phyloP scores from a whole-genome alignment of 495 filamentous ascomycete species.

The Aspergillus bertholletiae region DNA sequence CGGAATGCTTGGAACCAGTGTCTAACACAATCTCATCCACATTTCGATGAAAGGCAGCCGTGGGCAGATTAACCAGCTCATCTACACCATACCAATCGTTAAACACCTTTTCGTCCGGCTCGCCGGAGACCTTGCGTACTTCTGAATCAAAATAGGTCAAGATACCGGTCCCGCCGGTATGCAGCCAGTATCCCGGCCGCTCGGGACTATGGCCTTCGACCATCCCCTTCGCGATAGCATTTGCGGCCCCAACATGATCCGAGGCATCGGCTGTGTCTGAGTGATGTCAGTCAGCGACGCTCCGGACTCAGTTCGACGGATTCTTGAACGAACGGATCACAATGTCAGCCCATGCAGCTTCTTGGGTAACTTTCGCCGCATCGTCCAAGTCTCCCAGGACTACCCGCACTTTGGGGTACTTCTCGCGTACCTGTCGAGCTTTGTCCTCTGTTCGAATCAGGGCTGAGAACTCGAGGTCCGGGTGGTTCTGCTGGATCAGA shows the following conservation, averaged over 20 bases:
- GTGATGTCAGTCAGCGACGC: background rate
- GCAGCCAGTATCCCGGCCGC: conserved; percentile 44
- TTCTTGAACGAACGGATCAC: conserved; percentile 35
- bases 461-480: conserved; percentile 55
- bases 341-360: conserved; percentile 39
- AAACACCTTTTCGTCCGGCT: conserved; percentile 39
- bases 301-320: background rate
- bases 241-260: conserved; percentile 33
- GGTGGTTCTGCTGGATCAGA: conserved; percentile 48
- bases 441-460: conserved; percentile 59
- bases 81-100: conserved; percentile 43
- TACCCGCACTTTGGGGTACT: conserved; percentile 37
- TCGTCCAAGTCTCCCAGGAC: conserved; percentile 42
- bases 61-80: conserved; percentile 46
- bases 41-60: conserved; percentile 43
- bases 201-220: conserved; percentile 21
- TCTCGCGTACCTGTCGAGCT: conserved; percentile 49
- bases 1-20: conserved; percentile 31
- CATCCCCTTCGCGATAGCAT: conserved; percentile 30
- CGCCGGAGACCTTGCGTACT: conserved; percentile 34
- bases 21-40: conserved; percentile 49
- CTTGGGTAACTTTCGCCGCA: conserved; percentile 28
- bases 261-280: conserved; percentile 41
- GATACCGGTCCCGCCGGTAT: conserved; percentile 51
- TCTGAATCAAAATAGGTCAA: conserved; percentile 35